phyloP scores from a whole-genome alignment of 2,329 filamentous ascomycete genomes.

The Fusarium succisae region DNA sequence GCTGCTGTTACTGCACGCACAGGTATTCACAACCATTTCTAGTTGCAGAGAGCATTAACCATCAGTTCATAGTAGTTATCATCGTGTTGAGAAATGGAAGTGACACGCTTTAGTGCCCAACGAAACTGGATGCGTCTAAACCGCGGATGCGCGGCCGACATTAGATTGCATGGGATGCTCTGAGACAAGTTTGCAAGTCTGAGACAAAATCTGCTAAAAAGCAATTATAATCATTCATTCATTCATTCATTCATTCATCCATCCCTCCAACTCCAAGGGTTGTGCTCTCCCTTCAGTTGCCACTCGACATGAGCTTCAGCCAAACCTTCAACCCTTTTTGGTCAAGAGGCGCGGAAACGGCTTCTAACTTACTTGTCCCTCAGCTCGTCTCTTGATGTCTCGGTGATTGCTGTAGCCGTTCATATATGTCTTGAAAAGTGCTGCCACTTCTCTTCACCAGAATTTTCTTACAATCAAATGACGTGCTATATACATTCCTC shows the following conservation, averaged over 20 bases:
- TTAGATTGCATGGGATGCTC: not conserved
- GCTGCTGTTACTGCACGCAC: not conserved
- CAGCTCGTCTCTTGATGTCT: not conserved
- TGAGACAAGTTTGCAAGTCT: not conserved
- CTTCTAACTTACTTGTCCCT: not conserved
- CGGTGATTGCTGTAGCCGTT: not conserved
- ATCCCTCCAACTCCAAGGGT: not conserved
- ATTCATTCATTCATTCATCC: not conserved
- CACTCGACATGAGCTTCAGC: not conserved
- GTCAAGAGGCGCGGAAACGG: not conserved
- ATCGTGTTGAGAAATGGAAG: not conserved
- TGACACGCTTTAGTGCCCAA: not conserved
- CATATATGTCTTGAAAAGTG: not conserved
- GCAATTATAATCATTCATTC: not conserved
- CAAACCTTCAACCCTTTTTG: not conserved
- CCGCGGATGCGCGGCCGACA: not conserved
- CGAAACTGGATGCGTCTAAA: not conserved
- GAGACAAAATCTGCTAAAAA: not conserved
- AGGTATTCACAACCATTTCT: not conserved
- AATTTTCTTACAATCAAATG: not conserved
- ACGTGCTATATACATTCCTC: not conserved
- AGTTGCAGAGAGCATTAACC: not conserved
- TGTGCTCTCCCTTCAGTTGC: conserved; percentile 3
- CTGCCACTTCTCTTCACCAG: not conserved
- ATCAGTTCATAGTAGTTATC: not conserved